These are phyloP conservation scores for Leptographium wingfieldii DNA, from an alignment of 2,329 filamentous ascomycete genomes.

Conservation along the genomic window DNA sequence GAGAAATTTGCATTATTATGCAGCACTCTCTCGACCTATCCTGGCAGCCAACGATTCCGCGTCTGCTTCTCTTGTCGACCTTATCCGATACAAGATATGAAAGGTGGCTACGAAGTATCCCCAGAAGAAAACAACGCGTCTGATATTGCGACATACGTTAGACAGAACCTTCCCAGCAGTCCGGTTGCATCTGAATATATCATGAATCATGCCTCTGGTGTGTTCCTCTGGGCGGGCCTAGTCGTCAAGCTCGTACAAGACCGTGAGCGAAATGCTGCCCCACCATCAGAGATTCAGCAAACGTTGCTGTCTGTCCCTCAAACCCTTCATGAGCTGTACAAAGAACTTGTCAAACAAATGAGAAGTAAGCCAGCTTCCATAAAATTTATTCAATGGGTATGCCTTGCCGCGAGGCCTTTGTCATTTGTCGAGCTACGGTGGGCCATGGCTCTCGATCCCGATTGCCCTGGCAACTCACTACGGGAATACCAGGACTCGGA, in stretches of 20 bases:
- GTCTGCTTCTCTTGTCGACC: not conserved
- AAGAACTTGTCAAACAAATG: not conserved
- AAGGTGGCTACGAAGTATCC: not conserved
- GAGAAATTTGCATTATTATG: not conserved
- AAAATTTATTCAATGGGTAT: not conserved
- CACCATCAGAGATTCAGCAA: not conserved
- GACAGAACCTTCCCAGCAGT: not conserved
- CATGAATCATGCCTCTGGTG: not conserved
- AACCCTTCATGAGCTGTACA: not conserved
- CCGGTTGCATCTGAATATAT: not conserved
- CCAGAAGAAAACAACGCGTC: not conserved
- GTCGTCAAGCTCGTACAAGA: not conserved
- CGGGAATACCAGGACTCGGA: not conserved
- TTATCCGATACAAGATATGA: not conserved
- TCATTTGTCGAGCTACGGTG: not conserved
- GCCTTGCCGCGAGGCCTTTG: not conserved
- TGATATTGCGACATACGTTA: not conserved
- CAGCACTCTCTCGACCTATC: not conserved
- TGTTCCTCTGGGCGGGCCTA: not conserved
- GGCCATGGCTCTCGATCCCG: not conserved
- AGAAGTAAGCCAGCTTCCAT: not conserved
- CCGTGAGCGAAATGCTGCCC: not conserved
- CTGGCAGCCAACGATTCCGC: not conserved
- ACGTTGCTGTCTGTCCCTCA: not conserved
- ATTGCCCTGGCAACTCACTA: not conserved